Conservation (phyloP, 805 yeast species). For the Zygotorulaspora florentina region DNA sequence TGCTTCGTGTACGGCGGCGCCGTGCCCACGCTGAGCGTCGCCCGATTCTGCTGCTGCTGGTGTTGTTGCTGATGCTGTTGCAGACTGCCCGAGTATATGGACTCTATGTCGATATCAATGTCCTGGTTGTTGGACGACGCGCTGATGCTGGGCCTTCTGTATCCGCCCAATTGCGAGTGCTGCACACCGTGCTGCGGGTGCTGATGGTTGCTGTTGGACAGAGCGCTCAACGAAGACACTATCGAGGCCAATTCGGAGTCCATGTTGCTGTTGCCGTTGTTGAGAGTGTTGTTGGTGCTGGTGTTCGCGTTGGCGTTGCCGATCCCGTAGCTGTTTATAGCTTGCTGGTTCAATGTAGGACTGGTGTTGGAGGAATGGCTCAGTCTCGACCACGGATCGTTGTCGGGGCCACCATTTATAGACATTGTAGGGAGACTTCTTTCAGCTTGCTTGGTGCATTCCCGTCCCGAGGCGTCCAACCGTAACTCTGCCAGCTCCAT, state of each 20-base stretch:
- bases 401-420: too few relatives aligned
- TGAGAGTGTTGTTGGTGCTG: not conserved
- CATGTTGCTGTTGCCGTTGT: slow-evolving; percentile 16
- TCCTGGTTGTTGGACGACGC: slow-evolving; percentile 10
- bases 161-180: slow-evolving; percentile 28
- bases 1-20: slow-evolving; percentile 23
- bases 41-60: slow-evolving; percentile 16
- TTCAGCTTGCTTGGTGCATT: too few relatives aligned
- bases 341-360: too few relatives aligned
- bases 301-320: not conserved
- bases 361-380: too few relatives aligned
- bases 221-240: slow-evolving; percentile 36
- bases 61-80: slow-evolving; percentile 4
- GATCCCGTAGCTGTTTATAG: not conserved
- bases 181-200: slow-evolving; percentile 7
- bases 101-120: slow-evolving; percentile 19
- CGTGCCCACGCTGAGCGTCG: slow-evolving; percentile 33
- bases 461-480: too few relatives aligned
- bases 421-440: too few relatives aligned
- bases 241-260: slow-evolving; percentile 35
- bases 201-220: slow-evolving; percentile 25
- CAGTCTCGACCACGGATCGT: too few relatives aligned
- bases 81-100: slow-evolving; percentile 17
- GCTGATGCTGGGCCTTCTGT: slow-evolving; percentile 31
- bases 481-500: too few relatives aligned